Conservation (phyloP, 768 basidiomycete species). For the Naganishia vaughanmartiniae region DNA sequence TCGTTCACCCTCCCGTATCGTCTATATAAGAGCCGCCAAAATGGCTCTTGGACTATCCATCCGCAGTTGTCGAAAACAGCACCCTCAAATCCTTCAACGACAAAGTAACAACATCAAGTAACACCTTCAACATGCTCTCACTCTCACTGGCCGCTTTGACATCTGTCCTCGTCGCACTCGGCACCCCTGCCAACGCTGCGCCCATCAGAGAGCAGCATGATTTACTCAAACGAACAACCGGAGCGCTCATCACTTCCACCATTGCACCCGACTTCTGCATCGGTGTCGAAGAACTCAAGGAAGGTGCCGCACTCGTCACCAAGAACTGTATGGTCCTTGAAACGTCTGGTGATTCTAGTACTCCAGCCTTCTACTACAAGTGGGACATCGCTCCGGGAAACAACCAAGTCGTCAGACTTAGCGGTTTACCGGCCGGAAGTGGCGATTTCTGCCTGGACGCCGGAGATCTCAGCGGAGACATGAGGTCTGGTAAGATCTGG, state of each 20-base stretch:
- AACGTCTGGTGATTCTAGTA: background rate
- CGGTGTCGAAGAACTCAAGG: slow-evolving; percentile 7
- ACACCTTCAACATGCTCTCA: background rate
- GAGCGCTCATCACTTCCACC: background rate
- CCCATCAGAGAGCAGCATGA: background rate
- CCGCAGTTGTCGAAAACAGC: background rate
- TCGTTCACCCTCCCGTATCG: background rate
- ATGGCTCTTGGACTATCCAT: background rate
- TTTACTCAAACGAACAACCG: slow-evolving; percentile 8
- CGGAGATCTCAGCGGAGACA: background rate
- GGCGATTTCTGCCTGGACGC: slow-evolving; percentile 14
- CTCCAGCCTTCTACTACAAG: slow-evolving; percentile 14
- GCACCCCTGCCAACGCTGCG: slow-evolving; percentile 2
- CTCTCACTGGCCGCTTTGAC: slow-evolving; percentile 6
- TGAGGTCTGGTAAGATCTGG: slow-evolving; percentile 5
- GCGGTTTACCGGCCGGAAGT: slow-evolving; percentile 5
- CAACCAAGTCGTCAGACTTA: slow-evolving; percentile 10
- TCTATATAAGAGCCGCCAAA: background rate
- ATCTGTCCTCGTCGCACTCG: background rate
- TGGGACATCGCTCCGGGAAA: slow-evolving; percentile 13
- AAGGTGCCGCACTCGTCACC: slow-evolving; percentile 7
- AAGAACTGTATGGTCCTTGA: slow-evolving; percentile 8
- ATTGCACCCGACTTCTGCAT: background rate
- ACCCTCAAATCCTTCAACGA: background rate
- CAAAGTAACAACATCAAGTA: background rate